These are phyloP conservation scores for Pontederia crassipes DNA, from an alignment of 176 grass and related monocot species.

Conservation along the genomic window DNA sequence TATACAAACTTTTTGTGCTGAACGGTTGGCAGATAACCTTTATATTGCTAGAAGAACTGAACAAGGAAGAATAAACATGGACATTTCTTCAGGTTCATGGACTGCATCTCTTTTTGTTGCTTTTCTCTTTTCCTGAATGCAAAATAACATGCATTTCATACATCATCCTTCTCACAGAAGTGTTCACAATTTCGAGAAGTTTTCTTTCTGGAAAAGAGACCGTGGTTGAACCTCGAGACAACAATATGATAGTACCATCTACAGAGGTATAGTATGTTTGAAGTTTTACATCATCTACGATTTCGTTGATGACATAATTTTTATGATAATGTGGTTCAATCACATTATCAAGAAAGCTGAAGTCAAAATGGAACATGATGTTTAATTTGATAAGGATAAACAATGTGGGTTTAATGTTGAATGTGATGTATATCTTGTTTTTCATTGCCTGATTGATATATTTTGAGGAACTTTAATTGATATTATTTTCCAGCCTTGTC, in stretches of 20 bases:
- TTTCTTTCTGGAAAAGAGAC: slow-evolving; percentile 18
- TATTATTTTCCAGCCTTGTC: no score
- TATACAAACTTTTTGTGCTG: slow-evolving; percentile 26
- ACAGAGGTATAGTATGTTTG: slow-evolving; percentile 26
- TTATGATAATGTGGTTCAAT: background rate
- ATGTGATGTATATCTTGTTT: no score
- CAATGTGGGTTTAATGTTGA: no score
- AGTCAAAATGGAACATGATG: no score
- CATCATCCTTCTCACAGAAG: slow-evolving; percentile 16
- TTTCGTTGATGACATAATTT: background rate
- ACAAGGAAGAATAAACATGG: slow-evolving; percentile 29
- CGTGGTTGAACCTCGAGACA: slow-evolving; percentile 17
- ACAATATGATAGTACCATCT: slow-evolving; percentile 25
- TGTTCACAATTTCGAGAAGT: slow-evolving; percentile 16
- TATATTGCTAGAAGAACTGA: slow-evolving; percentile 19
- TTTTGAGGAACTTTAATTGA: no score
- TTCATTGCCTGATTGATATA: no score
- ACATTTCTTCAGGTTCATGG: slow-evolving; percentile 29
- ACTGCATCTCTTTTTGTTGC: background rate
- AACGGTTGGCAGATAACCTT: slow-evolving; percentile 4
- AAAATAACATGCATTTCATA: background rate
- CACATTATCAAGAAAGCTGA: no score
- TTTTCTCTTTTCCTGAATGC: slow-evolving; percentile 6
- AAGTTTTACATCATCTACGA: background rate
- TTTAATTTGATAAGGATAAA: no score